Base-by-base conservation (phyloP, 2,329 filamentous ascomycete species). In the Aureobasidium leucospermi region DNA sequence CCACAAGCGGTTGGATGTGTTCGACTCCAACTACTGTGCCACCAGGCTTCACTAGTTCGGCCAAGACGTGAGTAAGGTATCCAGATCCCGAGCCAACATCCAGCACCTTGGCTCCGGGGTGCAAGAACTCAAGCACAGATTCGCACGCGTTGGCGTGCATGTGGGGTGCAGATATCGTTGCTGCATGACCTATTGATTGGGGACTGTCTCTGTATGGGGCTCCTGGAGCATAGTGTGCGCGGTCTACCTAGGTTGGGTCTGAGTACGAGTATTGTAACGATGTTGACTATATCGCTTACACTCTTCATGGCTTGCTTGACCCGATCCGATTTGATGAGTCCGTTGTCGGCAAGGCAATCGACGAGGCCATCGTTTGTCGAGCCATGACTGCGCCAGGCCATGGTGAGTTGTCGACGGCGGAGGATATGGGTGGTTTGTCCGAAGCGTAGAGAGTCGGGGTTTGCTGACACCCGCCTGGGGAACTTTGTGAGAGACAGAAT, bases 321-420 rank as follows among this genome's bases (percentile, higher is more conserved):
- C 28, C 81, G 76, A 3, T 82, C 74, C 63, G 85, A 82, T n/a
- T 80, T 86, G 65, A 97, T 91, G 57, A 97, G 78, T 3, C 81
- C 81, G 66, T 88, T 84, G 42, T 75, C 79, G 71, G 78, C 85
- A 60, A 99, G 80, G 71, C 96, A 96, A 65, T 86, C 81, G 63
- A 97, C 79, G 51, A 99, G 80, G 60, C 85, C 85, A 42, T 76
- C 74, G 72, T 97, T 96, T 31, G 85, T 84, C 4, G 76, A 75
- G 62, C 90, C 93, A 6, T 87, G 88, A 73, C 88, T 90, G 65
- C 85, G 84, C 94, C 94, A 99, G 61, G 93, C 92, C 94, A 99
- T 97, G 61, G 63, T 80, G 61, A 60, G n/a, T n/a, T n/a, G n/a
- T n/a, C n/a, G n/a, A n/a, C n/a, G n/a, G n/a, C n/a, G n/a, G n/a